phyloP scores from a whole-genome alignment of 2,329 filamentous ascomycete genomes.

The Colletotrichum horii region DNA sequence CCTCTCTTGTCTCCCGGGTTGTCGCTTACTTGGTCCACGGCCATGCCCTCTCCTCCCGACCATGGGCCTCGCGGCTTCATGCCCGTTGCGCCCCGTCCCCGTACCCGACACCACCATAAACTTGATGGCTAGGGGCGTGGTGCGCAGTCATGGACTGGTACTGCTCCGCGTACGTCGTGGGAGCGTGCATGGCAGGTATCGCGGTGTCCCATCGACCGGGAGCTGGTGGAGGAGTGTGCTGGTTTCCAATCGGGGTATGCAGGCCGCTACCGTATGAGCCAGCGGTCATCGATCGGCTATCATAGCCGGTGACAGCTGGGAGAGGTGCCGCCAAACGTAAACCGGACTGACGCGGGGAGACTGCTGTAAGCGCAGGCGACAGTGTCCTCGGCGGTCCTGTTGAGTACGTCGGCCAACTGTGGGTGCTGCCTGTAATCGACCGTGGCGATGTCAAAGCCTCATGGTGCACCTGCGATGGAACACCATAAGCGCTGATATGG shows the following conservation, averaged over 20 bases:
- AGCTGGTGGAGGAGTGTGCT: slow-evolving; percentile 13
- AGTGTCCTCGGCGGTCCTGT: slow-evolving; percentile 46
- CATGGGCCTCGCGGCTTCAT: slow-evolving; percentile 29
- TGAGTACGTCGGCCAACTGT: slow-evolving; percentile 55
- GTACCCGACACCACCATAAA: slow-evolving; percentile 49
- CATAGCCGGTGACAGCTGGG: slow-evolving; percentile 45
- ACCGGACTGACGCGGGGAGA: slow-evolving; percentile 33
- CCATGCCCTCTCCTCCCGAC: background rate
- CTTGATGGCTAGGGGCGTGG: slow-evolving; percentile 35
- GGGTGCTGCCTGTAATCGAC: slow-evolving; percentile 52
- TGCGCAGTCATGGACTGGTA: slow-evolving; percentile 45
- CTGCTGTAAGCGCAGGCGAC: slow-evolving; percentile 44
- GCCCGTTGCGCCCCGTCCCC: slow-evolving; percentile 46
- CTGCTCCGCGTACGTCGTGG: slow-evolving; percentile 41
- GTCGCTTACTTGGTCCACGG: background rate
- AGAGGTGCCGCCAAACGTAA: slow-evolving; percentile 29
- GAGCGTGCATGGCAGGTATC: slow-evolving; percentile 24
- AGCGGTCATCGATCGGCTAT: slow-evolving; percentile 34
- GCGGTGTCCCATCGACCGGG: slow-evolving; percentile 43
- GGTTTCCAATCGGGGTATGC: slow-evolving; percentile 40
- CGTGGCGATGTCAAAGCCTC: slow-evolving; percentile 59
- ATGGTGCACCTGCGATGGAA: slow-evolving; percentile 45
- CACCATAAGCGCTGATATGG: slow-evolving; percentile 41
- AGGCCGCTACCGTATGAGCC: slow-evolving; percentile 45
- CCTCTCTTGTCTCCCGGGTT: background rate